Evolutionary conservation across 1,284 basidiomycete genomes (phyloP).

Genomic region (Neonothopanus nambi): DNA sequence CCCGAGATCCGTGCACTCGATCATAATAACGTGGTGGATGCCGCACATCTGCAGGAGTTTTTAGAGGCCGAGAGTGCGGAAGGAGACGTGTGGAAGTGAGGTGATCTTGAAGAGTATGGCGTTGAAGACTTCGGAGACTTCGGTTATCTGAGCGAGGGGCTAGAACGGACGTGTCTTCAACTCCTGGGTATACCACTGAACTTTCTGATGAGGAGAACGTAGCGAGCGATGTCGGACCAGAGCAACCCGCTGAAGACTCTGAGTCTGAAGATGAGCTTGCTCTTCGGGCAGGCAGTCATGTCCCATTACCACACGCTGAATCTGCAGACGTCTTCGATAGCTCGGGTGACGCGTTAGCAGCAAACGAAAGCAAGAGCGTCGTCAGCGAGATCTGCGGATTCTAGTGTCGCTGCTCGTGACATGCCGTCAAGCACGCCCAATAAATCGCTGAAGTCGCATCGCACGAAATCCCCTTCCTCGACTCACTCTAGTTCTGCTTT

Average conservation of each 20-base stretch:
- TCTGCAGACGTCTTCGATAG: background rate
- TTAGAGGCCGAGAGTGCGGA: conserved; percentile 55
- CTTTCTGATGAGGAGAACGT: background rate
- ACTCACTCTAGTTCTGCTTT: conserved; percentile 7
- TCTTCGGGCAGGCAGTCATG: conserved; percentile 28
- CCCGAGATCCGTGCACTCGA: conserved; percentile 35
- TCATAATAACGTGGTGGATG: conserved; percentile 52
- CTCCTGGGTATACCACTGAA: conserved; percentile 1
- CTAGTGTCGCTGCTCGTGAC: no score
- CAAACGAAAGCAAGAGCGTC: background rate
- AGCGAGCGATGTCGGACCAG: background rate
- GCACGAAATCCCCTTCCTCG: background rate
- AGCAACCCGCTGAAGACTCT: conserved; percentile 14
- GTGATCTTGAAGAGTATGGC: conserved; percentile 29
- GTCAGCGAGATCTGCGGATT: background rate
- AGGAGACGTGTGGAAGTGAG: conserved; percentile 46
- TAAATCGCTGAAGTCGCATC: background rate
- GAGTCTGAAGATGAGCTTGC: conserved; percentile 45
- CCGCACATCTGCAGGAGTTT: conserved; percentile 64
- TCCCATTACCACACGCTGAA: background rate
- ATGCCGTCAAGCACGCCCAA: no score
- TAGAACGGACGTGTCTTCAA: background rate
- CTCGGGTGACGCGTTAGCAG: no score
- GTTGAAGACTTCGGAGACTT: conserved; percentile 10
- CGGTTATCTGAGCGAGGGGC: conserved; percentile 5